Base-by-base conservation (phyloP, 1,284 basidiomycete genomes). In the Sphaerobolus stellatus region DNA sequence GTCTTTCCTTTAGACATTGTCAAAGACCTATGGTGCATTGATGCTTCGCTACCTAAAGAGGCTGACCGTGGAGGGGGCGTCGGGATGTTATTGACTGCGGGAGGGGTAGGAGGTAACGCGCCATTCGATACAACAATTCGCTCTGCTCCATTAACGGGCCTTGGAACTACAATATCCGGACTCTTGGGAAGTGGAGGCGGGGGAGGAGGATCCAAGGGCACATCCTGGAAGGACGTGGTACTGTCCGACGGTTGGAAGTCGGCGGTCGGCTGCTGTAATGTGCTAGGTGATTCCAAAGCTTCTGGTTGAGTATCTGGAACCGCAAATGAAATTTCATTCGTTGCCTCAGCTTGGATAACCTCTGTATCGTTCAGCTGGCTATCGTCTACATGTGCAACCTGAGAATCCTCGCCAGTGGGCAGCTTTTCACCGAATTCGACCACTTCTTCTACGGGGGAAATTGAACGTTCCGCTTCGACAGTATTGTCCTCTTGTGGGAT, bases 1-100 rank as follows among this genome's bases (percentile, higher is more conserved):
- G 79, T 84, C 61, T 81, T 79, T 8, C 88, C 87, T 64, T 77
- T 81, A 8, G 85, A 83, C 50, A 89, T 80, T 20, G 89, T 90
- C 61, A 90, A 69, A 11, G 87, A 88, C 34, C 86, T 82, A 58
- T 72, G 71, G 54, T 82, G 80, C 4, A 56, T 51, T 38, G 38
- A 54, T 33, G 50, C 20, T 46, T 16, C 40, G 40, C 50, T 44
- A 54, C 59, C 47, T 49, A 59, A 33, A 40, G 57, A 43, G 50
- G 50, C 20, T 16, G 53, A 48, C 22, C 53, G 53, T 24, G 53
- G 53, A 41, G 43, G 52, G 27, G 45, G 52, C 4, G 50, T 52
- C 20, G 50, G 27, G 33, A 27, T 31, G 38, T 41, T 29, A 25
- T 54, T 24, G 53, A 43, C 46, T 27, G 47, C 40, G 16, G 48